Percentiles rank a stretch among this genome's conserved stretches.
Conservation (phyloP, 2,329 filamentous ascomycete genomes). For the Talaromyces amestolkiae region DNA sequence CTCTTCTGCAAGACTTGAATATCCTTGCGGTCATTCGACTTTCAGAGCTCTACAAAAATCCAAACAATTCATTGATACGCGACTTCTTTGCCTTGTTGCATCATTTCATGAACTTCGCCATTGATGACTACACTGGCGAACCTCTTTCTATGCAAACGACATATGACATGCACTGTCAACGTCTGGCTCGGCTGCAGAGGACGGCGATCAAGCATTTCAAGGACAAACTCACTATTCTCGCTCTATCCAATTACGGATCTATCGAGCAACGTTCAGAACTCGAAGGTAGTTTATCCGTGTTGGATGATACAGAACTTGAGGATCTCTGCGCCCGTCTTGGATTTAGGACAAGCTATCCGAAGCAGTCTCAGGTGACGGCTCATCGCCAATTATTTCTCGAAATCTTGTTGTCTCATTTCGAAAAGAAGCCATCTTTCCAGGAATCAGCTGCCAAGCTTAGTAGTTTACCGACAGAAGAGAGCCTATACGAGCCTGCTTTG, state of each 20-base stretch:
- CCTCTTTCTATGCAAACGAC: constrained; percentile 70
- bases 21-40: constrained; percentile 72
- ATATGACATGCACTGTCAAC: constrained; percentile 74
- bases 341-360: constrained; percentile 80
- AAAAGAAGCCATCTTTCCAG: constrained; percentile 77
- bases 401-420: constrained; percentile 70
- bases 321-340: constrained; percentile 68
- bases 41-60: constrained; percentile 73
- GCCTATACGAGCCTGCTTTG: constrained; percentile 75
- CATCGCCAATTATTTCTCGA: constrained; percentile 56
- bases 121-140: constrained; percentile 84
- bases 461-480: constrained; percentile 76
- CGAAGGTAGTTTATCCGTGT: constrained; percentile 66
- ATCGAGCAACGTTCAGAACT: constrained; percentile 80
- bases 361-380: constrained; percentile 65
- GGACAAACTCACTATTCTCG: constrained; percentile 84
- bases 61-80: constrained; percentile 72
- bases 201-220: constrained; percentile 78
- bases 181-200: constrained; percentile 75
- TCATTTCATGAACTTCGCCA: constrained; percentile 84
- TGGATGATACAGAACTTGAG: constrained; percentile 72
- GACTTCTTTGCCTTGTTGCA: constrained; percentile 77
- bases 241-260: constrained; percentile 86
- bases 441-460: constrained; percentile 69
- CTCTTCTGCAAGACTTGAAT: constrained; percentile 81